Conservation (phyloP, 2,329 filamentous ascomycete genomes). For the Talaromyces sp. region DNA sequence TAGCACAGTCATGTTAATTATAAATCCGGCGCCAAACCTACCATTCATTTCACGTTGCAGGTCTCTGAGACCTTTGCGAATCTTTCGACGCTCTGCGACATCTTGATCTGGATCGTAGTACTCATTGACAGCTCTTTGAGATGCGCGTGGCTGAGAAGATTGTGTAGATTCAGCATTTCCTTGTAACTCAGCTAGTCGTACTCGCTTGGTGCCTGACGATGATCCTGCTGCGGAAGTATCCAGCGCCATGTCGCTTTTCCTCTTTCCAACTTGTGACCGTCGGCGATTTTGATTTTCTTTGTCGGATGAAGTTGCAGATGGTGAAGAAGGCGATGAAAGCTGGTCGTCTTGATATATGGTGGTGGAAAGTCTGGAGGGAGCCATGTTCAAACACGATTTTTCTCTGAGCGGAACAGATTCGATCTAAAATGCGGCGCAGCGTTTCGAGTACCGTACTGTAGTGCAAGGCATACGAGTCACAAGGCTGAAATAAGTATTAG, state of each 20-base stretch:
- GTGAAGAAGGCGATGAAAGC: slow-evolving; percentile 6
- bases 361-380: slow-evolving; percentile 2
- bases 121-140: slow-evolving; percentile 40
- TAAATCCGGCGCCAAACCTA: slow-evolving; percentile 27
- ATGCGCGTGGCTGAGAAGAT: slow-evolving; percentile 25
- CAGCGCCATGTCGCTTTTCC: slow-evolving; percentile 40
- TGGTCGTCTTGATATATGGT: slow-evolving; percentile 4
- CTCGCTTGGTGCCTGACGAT: slow-evolving; percentile 41
- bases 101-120: slow-evolving; percentile 81
- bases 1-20: neutral
- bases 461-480: neutral
- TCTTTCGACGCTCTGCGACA: slow-evolving; percentile 64
- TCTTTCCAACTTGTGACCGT: slow-evolving; percentile 38
- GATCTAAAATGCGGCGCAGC: slow-evolving; percentile 9
- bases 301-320: slow-evolving; percentile 33
- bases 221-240: slow-evolving; percentile 38
- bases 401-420: neutral
- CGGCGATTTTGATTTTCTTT: slow-evolving; percentile 46
- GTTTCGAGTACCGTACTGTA: neutral
- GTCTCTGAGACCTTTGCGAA: slow-evolving; percentile 68
- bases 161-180: slow-evolving; percentile 23
- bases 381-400: slow-evolving; percentile 9
- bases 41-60: slow-evolving; percentile 61
- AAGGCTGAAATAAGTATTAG: neutral
- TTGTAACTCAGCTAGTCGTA: slow-evolving; percentile 39